Evolutionary conservation across 1,284 basidiomycete species (phyloP).

Genomic region (Boletus subluridellus): DNA sequence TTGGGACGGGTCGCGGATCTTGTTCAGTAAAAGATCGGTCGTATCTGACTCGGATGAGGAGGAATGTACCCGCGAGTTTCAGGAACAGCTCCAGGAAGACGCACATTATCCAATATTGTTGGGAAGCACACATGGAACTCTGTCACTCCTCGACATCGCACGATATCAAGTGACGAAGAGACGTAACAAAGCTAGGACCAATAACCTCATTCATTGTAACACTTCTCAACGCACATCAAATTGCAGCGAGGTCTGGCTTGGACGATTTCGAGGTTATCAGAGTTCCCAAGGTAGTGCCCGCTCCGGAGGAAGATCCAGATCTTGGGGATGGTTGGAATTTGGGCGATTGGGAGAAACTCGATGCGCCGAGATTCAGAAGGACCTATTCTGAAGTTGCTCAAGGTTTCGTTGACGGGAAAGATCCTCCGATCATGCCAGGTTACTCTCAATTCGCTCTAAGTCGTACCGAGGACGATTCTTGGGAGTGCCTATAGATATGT

Average conservation of each 20-base stretch:
- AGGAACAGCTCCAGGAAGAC: slow-evolving; percentile 3
- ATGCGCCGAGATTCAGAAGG: slow-evolving; percentile 12
- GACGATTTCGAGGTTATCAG: slow-evolving; percentile 26
- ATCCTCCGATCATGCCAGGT: not conserved
- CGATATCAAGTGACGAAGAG: slow-evolving; percentile 1
- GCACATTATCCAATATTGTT: not conserved
- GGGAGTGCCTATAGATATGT: slow-evolving; percentile 19
- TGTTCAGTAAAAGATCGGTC: not conserved
- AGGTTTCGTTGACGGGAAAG: slow-evolving; percentile 1
- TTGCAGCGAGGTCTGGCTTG: slow-evolving; percentile 10
- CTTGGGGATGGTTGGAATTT: slow-evolving; percentile 8
- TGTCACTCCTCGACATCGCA: slow-evolving; percentile 23
- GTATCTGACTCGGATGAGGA: not conserved
- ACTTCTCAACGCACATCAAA: not conserved
- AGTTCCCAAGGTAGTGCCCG: slow-evolving; percentile 19
- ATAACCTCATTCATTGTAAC: not conserved
- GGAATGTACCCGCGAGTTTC: not conserved
- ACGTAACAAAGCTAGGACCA: slow-evolving; percentile 12
- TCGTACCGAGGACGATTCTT: slow-evolving; percentile 16
- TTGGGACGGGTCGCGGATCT: slow-evolving; percentile 22
- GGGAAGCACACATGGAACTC: not conserved
- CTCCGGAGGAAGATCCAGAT: slow-evolving; percentile 9
- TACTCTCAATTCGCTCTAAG: not conserved
- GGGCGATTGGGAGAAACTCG: slow-evolving; percentile 26
- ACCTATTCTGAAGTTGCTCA: slow-evolving; percentile 28